Percentiles rank a stretch among this genome's conserved stretches.
Evolutionary conservation across 441 rosid species (phyloP).

Genomic region (Populus trichocarpa): DNA sequence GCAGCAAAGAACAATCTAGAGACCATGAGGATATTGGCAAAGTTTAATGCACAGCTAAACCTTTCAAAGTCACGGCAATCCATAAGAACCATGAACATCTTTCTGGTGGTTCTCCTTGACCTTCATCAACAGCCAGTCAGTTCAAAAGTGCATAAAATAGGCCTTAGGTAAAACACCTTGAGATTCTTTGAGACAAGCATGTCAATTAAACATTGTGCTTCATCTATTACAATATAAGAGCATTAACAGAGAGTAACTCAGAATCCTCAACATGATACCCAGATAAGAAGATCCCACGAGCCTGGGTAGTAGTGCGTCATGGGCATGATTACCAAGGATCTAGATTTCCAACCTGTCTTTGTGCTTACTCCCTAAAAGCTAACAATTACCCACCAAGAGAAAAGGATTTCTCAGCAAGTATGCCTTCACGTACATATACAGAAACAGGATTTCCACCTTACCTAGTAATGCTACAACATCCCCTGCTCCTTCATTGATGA

Average conservation of each 20-base stretch:
- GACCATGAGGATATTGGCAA: not conserved
- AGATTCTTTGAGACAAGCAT: not conserved
- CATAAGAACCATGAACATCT: not conserved
- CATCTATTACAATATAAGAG: not conserved
- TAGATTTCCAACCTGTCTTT: not conserved
- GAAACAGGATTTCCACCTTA: slow-evolving; percentile 18
- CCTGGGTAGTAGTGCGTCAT: not conserved
- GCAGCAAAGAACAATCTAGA: not conserved
- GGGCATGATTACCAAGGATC: not conserved
- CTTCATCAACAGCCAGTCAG: not conserved
- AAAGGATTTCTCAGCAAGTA: not conserved
- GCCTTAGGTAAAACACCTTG: not conserved
- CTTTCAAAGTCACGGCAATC: not conserved
- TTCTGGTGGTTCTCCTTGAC: not conserved
- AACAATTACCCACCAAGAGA: not conserved
- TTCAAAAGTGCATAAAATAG: not conserved
- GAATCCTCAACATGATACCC: not conserved
- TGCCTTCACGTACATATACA: not conserved
- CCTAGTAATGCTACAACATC: slow-evolving; percentile 84
- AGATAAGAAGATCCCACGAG: not conserved
- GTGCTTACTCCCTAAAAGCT: not conserved
- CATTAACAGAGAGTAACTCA: not conserved
- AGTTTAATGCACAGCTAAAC: not conserved
- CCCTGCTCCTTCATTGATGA: slow-evolving; percentile 89
- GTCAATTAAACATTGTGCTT: not conserved